Percentiles rank a stretch among this genome's conserved stretches.
Conservation (phyloP, 164 flowering plant genomes). For the Aristolochia contorta region DNA sequence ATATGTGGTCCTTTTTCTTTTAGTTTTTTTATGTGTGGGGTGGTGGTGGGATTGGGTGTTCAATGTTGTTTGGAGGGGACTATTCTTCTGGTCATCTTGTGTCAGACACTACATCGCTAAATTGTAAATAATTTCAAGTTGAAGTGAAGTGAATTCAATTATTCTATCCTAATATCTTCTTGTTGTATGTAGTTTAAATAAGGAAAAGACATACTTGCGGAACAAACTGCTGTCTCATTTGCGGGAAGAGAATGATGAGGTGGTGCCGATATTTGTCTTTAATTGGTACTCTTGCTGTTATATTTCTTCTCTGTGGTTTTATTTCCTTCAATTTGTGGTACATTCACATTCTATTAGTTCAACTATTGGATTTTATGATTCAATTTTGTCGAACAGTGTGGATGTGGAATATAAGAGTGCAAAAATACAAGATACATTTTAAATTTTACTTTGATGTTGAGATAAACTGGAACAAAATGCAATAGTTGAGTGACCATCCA, state of each 20-base stretch:
- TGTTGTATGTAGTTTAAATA: conserved; percentile 53
- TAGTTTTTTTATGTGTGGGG: neutral
- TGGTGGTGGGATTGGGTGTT: too few relatives aligned
- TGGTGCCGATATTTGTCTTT: conserved; percentile 15
- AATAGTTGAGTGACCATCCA: neutral
- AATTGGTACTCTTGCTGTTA: too few relatives aligned
- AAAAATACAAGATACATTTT: too few relatives aligned
- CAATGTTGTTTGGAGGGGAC: too few relatives aligned
- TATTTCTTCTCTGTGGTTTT: too few relatives aligned
- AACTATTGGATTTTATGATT: too few relatives aligned
- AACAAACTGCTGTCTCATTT: conserved; percentile 64
- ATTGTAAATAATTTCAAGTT: neutral
- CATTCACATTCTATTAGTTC: too few relatives aligned
- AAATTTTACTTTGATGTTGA: neutral
- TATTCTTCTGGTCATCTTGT: too few relatives aligned
- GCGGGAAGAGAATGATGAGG: conserved; percentile 89
- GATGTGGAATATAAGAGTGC: too few relatives aligned
- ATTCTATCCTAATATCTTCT: neutral
- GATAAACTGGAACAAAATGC: neutral
- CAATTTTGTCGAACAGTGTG: too few relatives aligned
- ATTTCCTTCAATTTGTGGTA: too few relatives aligned
- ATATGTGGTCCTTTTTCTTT: neutral
- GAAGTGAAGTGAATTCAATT: neutral
- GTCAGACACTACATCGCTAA: too few relatives aligned
- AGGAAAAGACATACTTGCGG: conserved; percentile 76